Evolutionary conservation across 805 yeast genomes (phyloP).

Genomic region (Lipomyces lipofer): DNA sequence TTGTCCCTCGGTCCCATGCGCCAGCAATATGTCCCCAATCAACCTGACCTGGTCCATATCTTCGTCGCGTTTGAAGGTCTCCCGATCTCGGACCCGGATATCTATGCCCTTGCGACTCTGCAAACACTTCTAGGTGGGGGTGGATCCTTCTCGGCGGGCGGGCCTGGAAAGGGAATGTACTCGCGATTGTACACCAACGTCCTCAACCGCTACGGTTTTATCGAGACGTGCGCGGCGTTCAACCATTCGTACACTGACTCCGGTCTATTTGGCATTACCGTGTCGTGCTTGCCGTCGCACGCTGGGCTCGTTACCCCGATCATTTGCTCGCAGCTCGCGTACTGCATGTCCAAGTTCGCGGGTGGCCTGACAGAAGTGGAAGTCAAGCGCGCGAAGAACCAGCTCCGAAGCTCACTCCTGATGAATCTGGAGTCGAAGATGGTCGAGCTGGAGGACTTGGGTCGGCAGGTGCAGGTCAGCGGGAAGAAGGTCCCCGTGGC

Average conservation of each 20-base stretch:
- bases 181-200: slow-evolving; percentile 90
- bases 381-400: slow-evolving; percentile 88
- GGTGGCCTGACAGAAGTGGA: slow-evolving; percentile 64
- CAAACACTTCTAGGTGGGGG: slow-evolving; percentile 96
- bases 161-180: slow-evolving; percentile 99
- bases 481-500: slow-evolving; percentile 69
- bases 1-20: slow-evolving; percentile 23
- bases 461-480: slow-evolving; percentile 81
- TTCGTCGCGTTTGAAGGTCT: slow-evolving; percentile 87
- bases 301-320: slow-evolving; percentile 82
- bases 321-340: slow-evolving; percentile 63
- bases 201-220: slow-evolving; percentile 84
- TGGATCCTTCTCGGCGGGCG: slow-evolving; percentile 97
- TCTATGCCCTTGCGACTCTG: slow-evolving; percentile 84
- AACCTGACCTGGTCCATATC: slow-evolving; percentile 80
- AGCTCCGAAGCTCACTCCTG: slow-evolving; percentile 77
- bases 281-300: slow-evolving; percentile 82
- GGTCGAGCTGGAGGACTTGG: slow-evolving; percentile 93
- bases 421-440: slow-evolving; percentile 92
- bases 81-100: slow-evolving; percentile 78
- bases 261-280: slow-evolving; percentile 86
- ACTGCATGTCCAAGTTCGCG: slow-evolving; percentile 21
- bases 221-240: slow-evolving; percentile 84
- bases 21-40: slow-evolving; percentile 32
- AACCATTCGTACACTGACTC: slow-evolving; percentile 88